Evolutionary conservation across 306 rosid genomes (phyloP).

Genomic region (Acmispon strigosus): DNA sequence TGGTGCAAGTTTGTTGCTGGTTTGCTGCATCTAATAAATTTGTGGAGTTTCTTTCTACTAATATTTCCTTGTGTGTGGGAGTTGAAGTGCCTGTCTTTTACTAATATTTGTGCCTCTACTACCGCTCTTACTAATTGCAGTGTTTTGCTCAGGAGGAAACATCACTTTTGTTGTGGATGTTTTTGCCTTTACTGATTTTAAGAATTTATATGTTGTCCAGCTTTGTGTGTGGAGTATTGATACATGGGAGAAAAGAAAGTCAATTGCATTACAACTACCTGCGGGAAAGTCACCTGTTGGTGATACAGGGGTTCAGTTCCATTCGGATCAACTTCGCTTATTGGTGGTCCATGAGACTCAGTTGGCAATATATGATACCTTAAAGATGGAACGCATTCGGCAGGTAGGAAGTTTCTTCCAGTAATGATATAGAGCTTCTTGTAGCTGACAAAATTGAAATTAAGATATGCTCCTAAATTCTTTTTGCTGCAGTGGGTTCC

Average conservation of each 20-base stretch:
- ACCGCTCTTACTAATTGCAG: neutral
- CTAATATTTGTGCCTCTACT: neutral
- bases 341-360: constrained; percentile 80
- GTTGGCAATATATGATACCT: constrained; percentile 81
- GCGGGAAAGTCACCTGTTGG: constrained; percentile 69
- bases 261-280: constrained; percentile 52
- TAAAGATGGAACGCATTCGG: constrained; percentile 74
- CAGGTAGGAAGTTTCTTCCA: constrained; percentile 44
- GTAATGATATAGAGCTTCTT: constrained; percentile 1
- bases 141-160: neutral
- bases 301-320: constrained; percentile 79
- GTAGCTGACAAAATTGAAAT: neutral
- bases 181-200: constrained; percentile 10
- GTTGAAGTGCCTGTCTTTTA: neutral
- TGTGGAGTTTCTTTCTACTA: neutral
- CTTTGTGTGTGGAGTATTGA: constrained; percentile 83
- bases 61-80: neutral
- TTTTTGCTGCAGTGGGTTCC: constrained; percentile 77
- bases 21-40: neutral
- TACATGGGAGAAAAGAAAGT: constrained; percentile 90
- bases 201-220: constrained; percentile 36
- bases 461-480: constrained; percentile 11
- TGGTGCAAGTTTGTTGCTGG: neutral
- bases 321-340: constrained; percentile 63
- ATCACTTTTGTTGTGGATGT: neutral